Conservation (phyloP, 352 stramenopile genomes). For the Phytopythium cucurbitacearum region DNA sequence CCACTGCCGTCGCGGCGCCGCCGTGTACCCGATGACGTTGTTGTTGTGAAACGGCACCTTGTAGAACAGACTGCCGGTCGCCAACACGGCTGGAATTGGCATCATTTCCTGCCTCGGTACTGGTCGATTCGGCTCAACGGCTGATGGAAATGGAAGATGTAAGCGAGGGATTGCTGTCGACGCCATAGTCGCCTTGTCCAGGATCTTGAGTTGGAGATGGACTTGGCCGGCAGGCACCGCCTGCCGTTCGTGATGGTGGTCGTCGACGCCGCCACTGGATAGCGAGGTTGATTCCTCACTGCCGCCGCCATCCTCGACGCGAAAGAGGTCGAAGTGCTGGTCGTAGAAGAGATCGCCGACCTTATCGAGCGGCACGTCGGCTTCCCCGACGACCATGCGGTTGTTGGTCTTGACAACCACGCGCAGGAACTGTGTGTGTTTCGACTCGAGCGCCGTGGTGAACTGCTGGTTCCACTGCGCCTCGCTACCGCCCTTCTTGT, state of each 20-base stretch:
- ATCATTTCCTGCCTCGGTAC: neutral
- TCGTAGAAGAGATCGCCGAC: conserved; percentile 54
- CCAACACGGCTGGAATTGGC: conserved; percentile 38
- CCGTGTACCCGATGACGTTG: conserved; percentile 26
- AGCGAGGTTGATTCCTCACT: conserved; percentile 4
- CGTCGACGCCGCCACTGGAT: neutral
- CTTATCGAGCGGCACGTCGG: conserved; percentile 34
- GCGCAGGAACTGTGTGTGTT: conserved; percentile 46
- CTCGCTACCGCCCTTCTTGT: conserved; percentile 81
- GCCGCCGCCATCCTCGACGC: conserved; percentile 11
- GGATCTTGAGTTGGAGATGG: conserved; percentile 68
- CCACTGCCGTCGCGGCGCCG: conserved; percentile 52
- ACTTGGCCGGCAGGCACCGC: conserved; percentile 30
- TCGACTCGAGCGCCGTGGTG: conserved; percentile 42
- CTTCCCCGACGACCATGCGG: conserved; percentile 63
- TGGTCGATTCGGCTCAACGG: neutral
- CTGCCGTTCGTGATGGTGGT: neutral
- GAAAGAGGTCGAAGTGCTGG: conserved; percentile 55
- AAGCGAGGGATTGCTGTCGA: conserved; percentile 17
- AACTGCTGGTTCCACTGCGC: conserved; percentile 85
- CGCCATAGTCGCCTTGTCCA: conserved; percentile 21
- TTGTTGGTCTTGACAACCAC: conserved; percentile 56
- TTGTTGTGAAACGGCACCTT: conserved; percentile 76
- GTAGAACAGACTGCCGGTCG: conserved; percentile 62
- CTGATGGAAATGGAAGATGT: conserved; percentile 19